Evolutionary conservation across 371 early-diverging fungal genomes (phyloP).

Genomic region (Dipsacomyces acuminosporus): DNA sequence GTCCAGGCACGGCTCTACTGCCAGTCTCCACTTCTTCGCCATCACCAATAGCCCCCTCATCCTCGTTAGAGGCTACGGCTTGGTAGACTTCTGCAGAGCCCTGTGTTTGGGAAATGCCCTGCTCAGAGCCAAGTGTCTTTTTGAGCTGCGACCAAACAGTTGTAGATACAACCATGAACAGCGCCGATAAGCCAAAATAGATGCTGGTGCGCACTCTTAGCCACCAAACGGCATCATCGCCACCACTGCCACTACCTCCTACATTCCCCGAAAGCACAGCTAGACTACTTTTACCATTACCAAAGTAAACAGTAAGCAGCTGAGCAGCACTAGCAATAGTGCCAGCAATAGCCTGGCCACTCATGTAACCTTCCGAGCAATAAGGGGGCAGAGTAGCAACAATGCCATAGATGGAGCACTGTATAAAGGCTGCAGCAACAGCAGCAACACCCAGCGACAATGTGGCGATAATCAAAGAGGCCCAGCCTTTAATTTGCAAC

Average conservation of each 20-base stretch:
- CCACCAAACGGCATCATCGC: background rate
- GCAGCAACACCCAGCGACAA: slow-evolving; percentile 26
- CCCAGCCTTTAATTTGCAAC: slow-evolving; percentile 18
- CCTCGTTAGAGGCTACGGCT: no score
- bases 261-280: background rate
- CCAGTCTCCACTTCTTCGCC: no score
- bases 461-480: slow-evolving; percentile 16
- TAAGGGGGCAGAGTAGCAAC: slow-evolving; percentile 23
- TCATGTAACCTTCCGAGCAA: slow-evolving; percentile 43
- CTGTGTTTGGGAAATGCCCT: no score
- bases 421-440: slow-evolving; percentile 38
- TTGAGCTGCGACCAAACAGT: slow-evolving; percentile 30
- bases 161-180: slow-evolving; percentile 26
- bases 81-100: no score
- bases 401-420: slow-evolving; percentile 40
- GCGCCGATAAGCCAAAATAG: slow-evolving; percentile 23
- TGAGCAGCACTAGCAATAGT: slow-evolving; percentile 36
- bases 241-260: background rate
- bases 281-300: background rate
- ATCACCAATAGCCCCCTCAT: no score
- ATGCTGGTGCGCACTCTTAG: slow-evolving; percentile 18
- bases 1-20: no score
- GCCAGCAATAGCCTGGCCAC: slow-evolving; percentile 44
- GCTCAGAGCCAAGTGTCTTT: no score
- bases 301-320: slow-evolving; percentile 10